Evolutionary conservation across 1,284 basidiomycete genomes (phyloP), one percentile per base, ranked within the genome.

Genomic region (Heterobasidion occidentale): DNA sequence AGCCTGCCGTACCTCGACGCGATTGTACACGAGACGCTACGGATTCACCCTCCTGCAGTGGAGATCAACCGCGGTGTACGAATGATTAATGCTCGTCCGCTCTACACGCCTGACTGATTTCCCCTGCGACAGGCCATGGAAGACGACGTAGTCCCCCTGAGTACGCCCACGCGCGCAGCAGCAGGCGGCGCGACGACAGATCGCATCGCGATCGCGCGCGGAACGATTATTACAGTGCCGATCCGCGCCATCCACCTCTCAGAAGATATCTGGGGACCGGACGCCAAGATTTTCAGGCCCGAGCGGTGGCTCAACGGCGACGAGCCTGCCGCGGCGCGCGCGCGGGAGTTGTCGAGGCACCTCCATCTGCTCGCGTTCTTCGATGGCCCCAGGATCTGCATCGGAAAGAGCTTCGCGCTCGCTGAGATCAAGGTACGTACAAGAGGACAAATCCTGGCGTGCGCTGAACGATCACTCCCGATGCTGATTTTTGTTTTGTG

Each of bases 91-190:
- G 15, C 20, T 20, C 9, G n/a, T 27, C 27, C 27, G 15, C 4
- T 46, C 17, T 19, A 3, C n/a, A 19, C 14, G 7, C 2, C 35
- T 35, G 7, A 6, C 49, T 46, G 9, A 46, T 6, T 6, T 3
- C 27, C 27, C 27, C 6, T 27, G n/a, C 7, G 8, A 9, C 54
- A 63, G 62, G 63, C 64, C 1, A 58, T 67, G 20, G 65, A 80
- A 69, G 79, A 83, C 59, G 80, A 84, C 54, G 63, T 81, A 1
- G 74, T 85, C 20, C 83, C 80, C 0, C 71, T 84, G 54, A 71
- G 68, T 38, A 59, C 62, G 6, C 79, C 78, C 1, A 58, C 81
- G 36, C 63, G 60, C 7, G 75, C 74, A 0, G 56, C 63, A 4
- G 61, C 27, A 27, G 27, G 68, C 0, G 80, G 79, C 0, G 59